Base-by-base conservation (phyloP, 2,329 filamentous ascomycete genomes). In the Daldinia eschscholtzii region DNA sequence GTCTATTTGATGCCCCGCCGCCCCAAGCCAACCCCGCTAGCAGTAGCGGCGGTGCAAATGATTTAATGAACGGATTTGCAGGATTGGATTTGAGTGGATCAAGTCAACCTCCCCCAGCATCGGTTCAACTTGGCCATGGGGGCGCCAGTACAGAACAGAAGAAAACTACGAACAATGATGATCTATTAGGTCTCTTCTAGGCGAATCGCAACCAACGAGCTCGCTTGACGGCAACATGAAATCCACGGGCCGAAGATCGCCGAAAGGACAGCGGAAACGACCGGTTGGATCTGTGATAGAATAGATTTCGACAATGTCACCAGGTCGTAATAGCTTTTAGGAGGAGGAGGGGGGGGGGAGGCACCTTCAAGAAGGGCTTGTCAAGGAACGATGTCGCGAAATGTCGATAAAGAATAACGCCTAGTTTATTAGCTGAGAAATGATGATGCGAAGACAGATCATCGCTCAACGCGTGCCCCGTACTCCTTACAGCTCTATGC, bases 41-140 rank as follows among this genome's bases (percentile, higher is more conserved):
- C 4, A 75, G 80, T 61, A 35, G 74, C 64, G 74, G 78, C 65
- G 53, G 75, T 68, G 61, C 78, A 66, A 92, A 93, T 72, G 94
- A 98, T 80, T 83, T 99, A 76, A 91, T 98, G 85, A 93, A 93
- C 77, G 94, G 94, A 0, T 97, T 99, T 77, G 92, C 90, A 30
- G 89, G 89, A 4, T 84, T 99, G 82, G 90, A 93, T 81, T 84
- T 99, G 77, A 87, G 89, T 53, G 89, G 88, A 44, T 81, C 83
- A 15, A 88, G 84, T 71, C 88, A 90, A 72, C 89, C 92, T 18
- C 86, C 91, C 35, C 90, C 91, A 15, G 84, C 91, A 4, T 83
- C 84, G 10, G 86, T 88, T 78, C 87, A 92, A 76, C 78, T 89
- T 71, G 81, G 80, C 74, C 80, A 80, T 52, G 76, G 75, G 12